Evolutionary conservation across 495 filamentous ascomycete genomes (phyloP), one percentile per base, ranked within the genome.

Genomic region (Hyaloscypha variabilis): DNA sequence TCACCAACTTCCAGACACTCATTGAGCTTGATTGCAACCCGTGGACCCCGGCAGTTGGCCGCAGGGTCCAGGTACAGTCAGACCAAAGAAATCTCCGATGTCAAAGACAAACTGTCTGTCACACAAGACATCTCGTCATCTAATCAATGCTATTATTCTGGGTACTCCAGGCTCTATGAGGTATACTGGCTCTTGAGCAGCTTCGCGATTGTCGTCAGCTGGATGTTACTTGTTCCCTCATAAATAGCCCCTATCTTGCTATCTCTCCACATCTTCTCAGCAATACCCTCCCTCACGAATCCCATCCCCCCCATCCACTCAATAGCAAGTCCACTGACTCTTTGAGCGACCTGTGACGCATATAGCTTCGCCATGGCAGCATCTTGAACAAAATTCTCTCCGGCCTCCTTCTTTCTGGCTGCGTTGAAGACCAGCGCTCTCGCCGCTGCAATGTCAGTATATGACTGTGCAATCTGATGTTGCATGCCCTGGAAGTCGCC

Each of bases 211-310:
- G 95, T 99, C 77, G 91, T 90, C 74, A 98, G 77, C 82, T 86
- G 83, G 56, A 86, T 86, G 71, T 86, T 86, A 74, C 83, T 85
- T 61, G 93, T 96, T 50, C 95, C 95, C 83, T 99, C 95, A 79
- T 99, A 98, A 68, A 99, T 98, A 53, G 92, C 93, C 2, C 95
- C 95, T 74, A 99, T 99, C 88, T 97, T 99, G 81, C 91, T 94
- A 76, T 99, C 95, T 25, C 95, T 84, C 83, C 89, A 99, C 81
- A 90, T 96, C 87, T 99, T 99, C 88, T 99, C 95, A 4, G 96
- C 95, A 66, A 97, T 87, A 2, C 95, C 95, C 76, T 99, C 95
- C 49, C 95, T 82, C 42, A 98, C 95, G 71, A 99, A 99, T 14
- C 85, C 84, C 70, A 72, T 72, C 58, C 95, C 95, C 36, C 95